Conservation (phyloP, 345 rosid genomes). For the Sapria himalayana region DNA sequence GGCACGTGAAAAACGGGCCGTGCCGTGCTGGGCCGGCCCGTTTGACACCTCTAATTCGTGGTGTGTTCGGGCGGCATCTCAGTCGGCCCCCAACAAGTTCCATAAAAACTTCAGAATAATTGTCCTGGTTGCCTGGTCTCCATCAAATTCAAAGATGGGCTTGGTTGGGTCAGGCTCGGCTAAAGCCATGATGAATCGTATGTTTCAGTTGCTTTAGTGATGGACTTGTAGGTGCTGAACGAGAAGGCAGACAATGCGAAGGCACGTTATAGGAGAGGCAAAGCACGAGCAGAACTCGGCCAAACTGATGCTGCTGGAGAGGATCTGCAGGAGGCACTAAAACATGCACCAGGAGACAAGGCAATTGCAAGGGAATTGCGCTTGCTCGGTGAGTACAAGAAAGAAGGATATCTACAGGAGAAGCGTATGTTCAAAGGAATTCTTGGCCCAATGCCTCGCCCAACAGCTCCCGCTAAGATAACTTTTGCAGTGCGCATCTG, state of each 20-base stretch:
- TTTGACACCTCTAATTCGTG: too few species aligned
- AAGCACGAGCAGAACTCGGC: conserved; percentile 77
- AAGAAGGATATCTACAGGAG: conserved; percentile 58
- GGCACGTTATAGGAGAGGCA: conserved; percentile 85
- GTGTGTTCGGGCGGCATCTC: too few species aligned
- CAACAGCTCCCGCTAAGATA: too few species aligned
- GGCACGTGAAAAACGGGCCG: too few species aligned
- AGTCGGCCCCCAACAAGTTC: too few species aligned
- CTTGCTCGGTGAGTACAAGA: conserved; percentile 56
- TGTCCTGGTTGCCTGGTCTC: too few species aligned
- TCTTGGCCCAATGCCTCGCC: conserved; percentile 32
- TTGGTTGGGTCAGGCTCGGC: too few species aligned
- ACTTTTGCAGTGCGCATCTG: too few species aligned
- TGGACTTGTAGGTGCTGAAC: conserved; percentile 35
- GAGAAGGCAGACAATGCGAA: conserved; percentile 84
- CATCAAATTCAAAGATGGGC: too few species aligned
- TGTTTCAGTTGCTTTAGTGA: background rate
- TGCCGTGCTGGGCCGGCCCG: too few species aligned
- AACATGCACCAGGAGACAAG: conserved; percentile 66
- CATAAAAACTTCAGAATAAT: too few species aligned
- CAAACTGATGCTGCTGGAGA: conserved; percentile 80
- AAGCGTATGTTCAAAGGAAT: conserved; percentile 75
- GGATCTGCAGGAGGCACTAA: conserved; percentile 63
- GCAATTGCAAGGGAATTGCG: conserved; percentile 63
- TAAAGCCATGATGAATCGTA: too few species aligned